Conservation (phyloP, 2,329 filamentous ascomycete species). For the Neodidymelliopsis sp. region DNA sequence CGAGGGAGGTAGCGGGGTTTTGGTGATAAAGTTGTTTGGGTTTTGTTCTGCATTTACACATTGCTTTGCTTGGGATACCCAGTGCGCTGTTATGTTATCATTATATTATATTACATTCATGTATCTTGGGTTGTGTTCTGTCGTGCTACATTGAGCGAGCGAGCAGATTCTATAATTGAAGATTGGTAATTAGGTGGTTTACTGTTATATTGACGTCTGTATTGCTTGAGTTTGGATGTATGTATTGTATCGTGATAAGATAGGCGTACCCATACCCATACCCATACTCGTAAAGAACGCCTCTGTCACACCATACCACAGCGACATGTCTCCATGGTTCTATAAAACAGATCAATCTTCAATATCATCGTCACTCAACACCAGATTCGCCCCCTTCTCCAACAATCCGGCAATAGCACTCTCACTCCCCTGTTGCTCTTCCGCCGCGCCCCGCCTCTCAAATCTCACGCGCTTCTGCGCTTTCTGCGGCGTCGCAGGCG, state of each 20-base stretch:
- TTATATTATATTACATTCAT: no score
- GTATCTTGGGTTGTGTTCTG: no score
- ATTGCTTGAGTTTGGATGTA: no score
- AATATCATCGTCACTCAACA: conserved; percentile 58
- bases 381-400: conserved; percentile 44
- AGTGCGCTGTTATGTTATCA: conserved; percentile 13
- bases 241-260: no score
- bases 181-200: no score
- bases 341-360: conserved; percentile 44
- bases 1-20: not conserved
- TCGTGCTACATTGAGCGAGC: no score
- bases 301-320: not conserved
- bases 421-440: conserved; percentile 23
- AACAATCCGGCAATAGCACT: conserved; percentile 31
- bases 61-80: conserved; percentile 19
- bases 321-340: not conserved
- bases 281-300: no score
- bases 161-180: no score
- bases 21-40: not conserved
- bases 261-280: no score
- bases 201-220: no score
- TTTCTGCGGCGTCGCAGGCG: conserved; percentile 30
- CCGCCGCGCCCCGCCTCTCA: not conserved
- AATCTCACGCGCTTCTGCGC: conserved; percentile 17
- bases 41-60: conserved; percentile 7